Evolutionary conservation across 202 grass and related monocot genomes (phyloP).

Genomic region (Zizania palustris): DNA sequence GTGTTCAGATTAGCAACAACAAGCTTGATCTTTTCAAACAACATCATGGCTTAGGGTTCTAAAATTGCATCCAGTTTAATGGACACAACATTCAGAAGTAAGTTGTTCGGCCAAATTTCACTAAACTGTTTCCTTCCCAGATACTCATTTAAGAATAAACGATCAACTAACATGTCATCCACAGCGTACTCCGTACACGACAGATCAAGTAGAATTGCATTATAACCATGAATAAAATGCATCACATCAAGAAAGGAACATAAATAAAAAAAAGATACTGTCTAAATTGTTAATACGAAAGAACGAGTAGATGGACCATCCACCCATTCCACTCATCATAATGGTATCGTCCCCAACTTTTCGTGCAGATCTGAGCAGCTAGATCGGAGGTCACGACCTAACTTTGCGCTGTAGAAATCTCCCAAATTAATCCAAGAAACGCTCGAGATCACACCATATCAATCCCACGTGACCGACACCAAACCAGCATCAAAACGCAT

Average conservation of each 20-base stretch:
- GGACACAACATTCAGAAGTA: constrained; percentile 1
- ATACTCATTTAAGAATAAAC: not conserved
- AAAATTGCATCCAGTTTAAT: not conserved
- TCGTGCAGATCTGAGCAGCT: constrained; percentile 35
- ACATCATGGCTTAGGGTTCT: not conserved
- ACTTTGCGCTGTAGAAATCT: not conserved
- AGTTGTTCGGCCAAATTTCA: not conserved
- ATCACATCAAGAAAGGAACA: not conserved
- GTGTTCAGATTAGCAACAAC: not conserved
- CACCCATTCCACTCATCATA: not conserved
- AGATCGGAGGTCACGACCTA: not conserved
- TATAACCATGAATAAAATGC: not conserved
- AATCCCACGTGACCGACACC: not conserved
- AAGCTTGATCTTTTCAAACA: not conserved
- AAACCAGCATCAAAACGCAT: constrained; percentile 8
- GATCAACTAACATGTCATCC: not conserved
- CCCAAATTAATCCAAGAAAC: not conserved
- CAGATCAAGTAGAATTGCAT: not conserved
- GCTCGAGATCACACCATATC: not conserved
- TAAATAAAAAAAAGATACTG: not conserved
- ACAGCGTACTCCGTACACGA: not conserved
- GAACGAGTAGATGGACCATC: not conserved
- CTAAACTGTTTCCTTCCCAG: not conserved
- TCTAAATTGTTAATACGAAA: not conserved
- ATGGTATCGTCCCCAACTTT: not conserved